phyloP scores from a whole-genome alignment of 306 rosid genomes.

The Arachis stenosperma region DNA sequence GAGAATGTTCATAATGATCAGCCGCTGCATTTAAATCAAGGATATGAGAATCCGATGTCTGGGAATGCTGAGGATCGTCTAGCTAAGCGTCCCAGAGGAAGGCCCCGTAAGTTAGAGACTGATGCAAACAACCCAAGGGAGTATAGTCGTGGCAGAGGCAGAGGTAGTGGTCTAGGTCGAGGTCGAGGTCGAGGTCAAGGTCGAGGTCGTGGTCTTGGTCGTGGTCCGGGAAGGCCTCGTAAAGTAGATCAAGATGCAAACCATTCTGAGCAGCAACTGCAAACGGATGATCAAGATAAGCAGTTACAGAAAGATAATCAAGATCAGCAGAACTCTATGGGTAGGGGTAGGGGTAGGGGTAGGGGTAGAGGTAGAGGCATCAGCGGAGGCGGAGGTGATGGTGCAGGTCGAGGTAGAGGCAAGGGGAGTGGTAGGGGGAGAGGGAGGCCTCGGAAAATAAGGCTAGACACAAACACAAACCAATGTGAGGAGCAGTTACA shows the following conservation, averaged over 20 bases:
- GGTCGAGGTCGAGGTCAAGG: too few species aligned
- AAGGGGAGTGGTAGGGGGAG: constrained; percentile 1
- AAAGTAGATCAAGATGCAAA: not conserved
- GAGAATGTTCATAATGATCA: constrained; percentile 24
- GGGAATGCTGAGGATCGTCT: not conserved
- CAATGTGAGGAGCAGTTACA: constrained; percentile 14
- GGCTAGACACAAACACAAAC: not conserved
- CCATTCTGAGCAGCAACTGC: not conserved
- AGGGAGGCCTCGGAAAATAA: constrained; percentile 24
- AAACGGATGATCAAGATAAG: constrained; percentile 19
- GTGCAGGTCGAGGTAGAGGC: not conserved
- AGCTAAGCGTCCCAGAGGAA: constrained; percentile 36
- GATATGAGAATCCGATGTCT: constrained; percentile 1
- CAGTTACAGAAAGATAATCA: constrained; percentile 1
- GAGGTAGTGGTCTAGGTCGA: not conserved
- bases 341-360: not conserved
- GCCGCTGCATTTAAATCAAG: constrained; percentile 26
- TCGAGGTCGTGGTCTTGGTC: not conserved
- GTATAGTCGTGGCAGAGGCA: not conserved
- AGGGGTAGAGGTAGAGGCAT: too few species aligned
- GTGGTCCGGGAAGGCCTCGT: constrained; percentile 12
- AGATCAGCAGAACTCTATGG: constrained; percentile 6
- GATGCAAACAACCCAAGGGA: constrained; percentile 1
- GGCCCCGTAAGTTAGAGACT: constrained; percentile 33
- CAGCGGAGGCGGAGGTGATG: not conserved